Conservation (phyloP, 192 early-diverging fungal species). For the Coemansia biformis region DNA sequence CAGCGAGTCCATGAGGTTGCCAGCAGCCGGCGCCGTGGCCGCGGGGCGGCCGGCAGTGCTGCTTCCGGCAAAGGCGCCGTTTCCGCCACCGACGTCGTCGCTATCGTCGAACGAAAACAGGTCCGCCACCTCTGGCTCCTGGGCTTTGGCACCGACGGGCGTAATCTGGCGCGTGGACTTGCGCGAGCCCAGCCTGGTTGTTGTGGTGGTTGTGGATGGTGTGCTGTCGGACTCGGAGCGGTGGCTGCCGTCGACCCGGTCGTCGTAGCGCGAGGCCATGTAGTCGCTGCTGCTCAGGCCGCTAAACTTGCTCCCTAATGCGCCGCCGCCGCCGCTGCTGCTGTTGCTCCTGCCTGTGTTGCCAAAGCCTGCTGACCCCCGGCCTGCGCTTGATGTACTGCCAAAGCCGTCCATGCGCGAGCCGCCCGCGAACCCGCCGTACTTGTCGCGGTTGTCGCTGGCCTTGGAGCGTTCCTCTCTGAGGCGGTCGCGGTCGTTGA, state of each 20-base stretch:
- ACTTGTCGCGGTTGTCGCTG: conserved; percentile 84
- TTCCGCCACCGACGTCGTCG: conserved; percentile 8
- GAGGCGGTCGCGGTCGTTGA: conserved; percentile 72
- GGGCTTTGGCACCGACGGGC: conserved; percentile 18
- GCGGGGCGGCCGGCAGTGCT: conserved; percentile 9
- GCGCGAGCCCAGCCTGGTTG: conserved; percentile 15
- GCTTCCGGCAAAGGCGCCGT: too few relatives aligned
- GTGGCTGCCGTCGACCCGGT: conserved; percentile 34
- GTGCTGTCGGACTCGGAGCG: conserved; percentile 24
- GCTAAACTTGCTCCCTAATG: conserved; percentile 21
- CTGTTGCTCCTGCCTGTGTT: conserved; percentile 55
- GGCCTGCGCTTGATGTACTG: conserved; percentile 32
- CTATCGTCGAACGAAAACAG: conserved; percentile 46
- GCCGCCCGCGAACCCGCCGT: conserved; percentile 67
- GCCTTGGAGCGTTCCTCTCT: conserved; percentile 85
- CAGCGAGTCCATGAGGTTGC: conserved; percentile 9
- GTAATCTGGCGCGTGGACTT: conserved; percentile 26
- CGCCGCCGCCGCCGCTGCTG: conserved; percentile 42
- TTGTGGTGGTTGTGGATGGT: conserved; percentile 15
- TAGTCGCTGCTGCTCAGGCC: conserved; percentile 37
- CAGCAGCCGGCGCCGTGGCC: conserved; percentile 11
- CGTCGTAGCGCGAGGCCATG: conserved; percentile 24
- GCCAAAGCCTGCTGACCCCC: conserved; percentile 5
- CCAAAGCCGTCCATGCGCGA: conserved; percentile 54
- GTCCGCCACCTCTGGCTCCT: conserved; percentile 39